Evolutionary conservation across 2,329 filamentous ascomycete species (phyloP), one percentile per base, ranked within the genome.

Genomic region (Hypoxylon sp.): DNA sequence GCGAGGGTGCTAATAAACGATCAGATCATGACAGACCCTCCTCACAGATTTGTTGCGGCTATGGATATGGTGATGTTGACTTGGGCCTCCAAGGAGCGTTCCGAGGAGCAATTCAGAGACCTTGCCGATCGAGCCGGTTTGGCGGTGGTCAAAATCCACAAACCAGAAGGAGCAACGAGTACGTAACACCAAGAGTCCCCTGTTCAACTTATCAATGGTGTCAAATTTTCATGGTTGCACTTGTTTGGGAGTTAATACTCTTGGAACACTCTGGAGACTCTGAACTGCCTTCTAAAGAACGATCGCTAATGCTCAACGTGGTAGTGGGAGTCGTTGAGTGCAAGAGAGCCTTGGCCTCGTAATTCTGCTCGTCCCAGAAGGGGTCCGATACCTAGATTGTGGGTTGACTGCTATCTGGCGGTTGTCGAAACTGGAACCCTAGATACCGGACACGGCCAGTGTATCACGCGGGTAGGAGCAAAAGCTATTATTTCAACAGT

Each of bases 1-100:
- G 65, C 68, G 2, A 55, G 65, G 9, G 43, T 70, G 9, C 21
- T 70, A 10, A 68, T 70, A 48, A 68, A 68, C 38, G 68, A 70
- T 1, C 65, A 70, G 41, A 68, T 70, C 48, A 66, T 65, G 50
- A 68, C 62, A 5, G 56, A 68, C 13, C 55, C 60, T 3, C 68
- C 65, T 21, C 30, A 64, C 30, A 62, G 53, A 13, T 66, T 51
- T n/a, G 65, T 68, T 7, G 60, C 68, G 11, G 56, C 59, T 6
- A 58, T 66, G 41, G 68, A 70, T 23, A 38, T 70, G 19, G 17
- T 61, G 2, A 65, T 70, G 65, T 19, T 70, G 65, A 68, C 65
- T 7, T 61, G 57, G 19, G 65, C 65, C 14, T 68, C 68, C 0
- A 28, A 38, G 7, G 61, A 68, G 49, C 45, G 68, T 11, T 63